Evolutionary conservation across 2,329 filamentous ascomycete species (phyloP).

Genomic region (Fusarium mexicanum): DNA sequence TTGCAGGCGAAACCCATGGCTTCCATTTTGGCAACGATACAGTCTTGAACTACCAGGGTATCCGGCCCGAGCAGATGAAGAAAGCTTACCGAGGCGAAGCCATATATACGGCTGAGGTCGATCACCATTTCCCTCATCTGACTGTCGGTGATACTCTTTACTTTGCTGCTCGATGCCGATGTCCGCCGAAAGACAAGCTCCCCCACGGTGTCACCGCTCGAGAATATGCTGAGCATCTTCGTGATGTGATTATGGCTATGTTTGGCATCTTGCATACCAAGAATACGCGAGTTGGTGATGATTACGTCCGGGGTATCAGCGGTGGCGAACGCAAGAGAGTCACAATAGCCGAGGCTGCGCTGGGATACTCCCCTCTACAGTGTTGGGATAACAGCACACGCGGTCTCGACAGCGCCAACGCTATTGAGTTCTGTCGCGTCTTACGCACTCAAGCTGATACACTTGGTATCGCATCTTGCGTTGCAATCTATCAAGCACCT

Average conservation of each 20-base stretch:
- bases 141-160: constrained; percentile 79
- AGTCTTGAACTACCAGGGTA: constrained; percentile 76
- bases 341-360: constrained; percentile 47
- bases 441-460: constrained; percentile 69
- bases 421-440: constrained; percentile 72
- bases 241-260: constrained; percentile 75
- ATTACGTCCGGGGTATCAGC: constrained; percentile 67
- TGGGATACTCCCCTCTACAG: constrained; percentile 59
- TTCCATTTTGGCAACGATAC: constrained; percentile 73
- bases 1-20: constrained; percentile 81
- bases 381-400: constrained; percentile 77
- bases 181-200: constrained; percentile 60
- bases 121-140: constrained; percentile 79
- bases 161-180: constrained; percentile 75
- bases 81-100: constrained; percentile 79
- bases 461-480: constrained; percentile 64
- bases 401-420: constrained; percentile 72
- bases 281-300: constrained; percentile 74
- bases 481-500: constrained; percentile 72
- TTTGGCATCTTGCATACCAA: constrained; percentile 75
- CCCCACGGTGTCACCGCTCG: constrained; percentile 62
- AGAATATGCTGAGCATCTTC: constrained; percentile 66
- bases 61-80: constrained; percentile 76
- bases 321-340: constrained; percentile 61
- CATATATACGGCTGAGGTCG: constrained; percentile 84